Evolutionary conservation across 2,329 filamentous ascomycete species (phyloP).

Genomic region (Bipolaris gigantea): DNA sequence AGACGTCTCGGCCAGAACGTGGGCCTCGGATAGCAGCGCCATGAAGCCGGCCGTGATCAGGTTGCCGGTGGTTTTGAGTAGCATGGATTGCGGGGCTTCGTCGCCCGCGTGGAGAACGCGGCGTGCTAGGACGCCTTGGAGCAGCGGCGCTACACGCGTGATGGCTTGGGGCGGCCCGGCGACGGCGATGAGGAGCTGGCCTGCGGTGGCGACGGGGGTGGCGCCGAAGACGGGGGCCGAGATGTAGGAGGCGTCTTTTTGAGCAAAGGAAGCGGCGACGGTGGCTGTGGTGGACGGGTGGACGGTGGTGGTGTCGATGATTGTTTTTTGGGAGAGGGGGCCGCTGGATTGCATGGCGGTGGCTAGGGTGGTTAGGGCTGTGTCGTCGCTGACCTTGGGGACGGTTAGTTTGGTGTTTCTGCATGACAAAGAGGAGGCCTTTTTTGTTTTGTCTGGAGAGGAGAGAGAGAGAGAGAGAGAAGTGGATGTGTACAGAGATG

Average conservation of each 20-base stretch:
- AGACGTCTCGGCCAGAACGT: conserved; percentile 54
- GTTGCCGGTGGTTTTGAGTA: conserved; percentile 56
- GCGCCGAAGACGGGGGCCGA: conserved; percentile 56
- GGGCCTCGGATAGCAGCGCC: conserved; percentile 54
- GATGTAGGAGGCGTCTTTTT: conserved; percentile 44
- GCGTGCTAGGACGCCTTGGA: conserved; percentile 48
- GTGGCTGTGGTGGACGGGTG: conserved; percentile 49
- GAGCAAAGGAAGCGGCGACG: conserved; percentile 32
- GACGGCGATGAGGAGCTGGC: conserved; percentile 52
- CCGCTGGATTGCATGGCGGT: conserved; percentile 24
- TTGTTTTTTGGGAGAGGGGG: conserved; percentile 45
- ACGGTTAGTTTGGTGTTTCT: background rate
- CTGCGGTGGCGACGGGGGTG: conserved; percentile 52
- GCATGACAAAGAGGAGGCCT: too few relatives aligned
- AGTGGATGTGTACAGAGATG: conserved; percentile 34
- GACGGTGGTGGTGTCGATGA: conserved; percentile 57
- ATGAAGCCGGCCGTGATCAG: conserved; percentile 55
- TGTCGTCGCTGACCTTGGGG: conserved; percentile 47
- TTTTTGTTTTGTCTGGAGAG: too few relatives aligned
- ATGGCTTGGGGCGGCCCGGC: conserved; percentile 48
- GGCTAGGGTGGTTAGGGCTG: conserved; percentile 42
- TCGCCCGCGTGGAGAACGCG: conserved; percentile 49
- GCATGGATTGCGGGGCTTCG: conserved; percentile 49
- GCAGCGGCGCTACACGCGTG: conserved; percentile 42
- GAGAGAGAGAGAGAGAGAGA: too few relatives aligned